These are phyloP conservation scores for Isoetes engelmannii DNA, from an alignment of 83 land plant genomes.

Conservation along the genomic window DNA sequence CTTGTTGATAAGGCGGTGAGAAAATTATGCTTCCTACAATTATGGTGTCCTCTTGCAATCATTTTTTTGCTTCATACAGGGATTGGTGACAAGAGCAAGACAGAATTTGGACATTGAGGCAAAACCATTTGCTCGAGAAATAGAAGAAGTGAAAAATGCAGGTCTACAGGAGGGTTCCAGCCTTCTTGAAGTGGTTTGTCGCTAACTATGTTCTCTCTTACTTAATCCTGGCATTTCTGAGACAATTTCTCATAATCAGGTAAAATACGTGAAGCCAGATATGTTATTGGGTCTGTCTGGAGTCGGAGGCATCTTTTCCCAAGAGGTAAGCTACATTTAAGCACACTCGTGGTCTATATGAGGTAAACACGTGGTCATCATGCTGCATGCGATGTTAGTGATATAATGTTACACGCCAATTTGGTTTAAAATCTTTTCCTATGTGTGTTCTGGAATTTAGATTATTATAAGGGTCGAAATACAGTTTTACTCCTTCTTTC, in stretches of 20 bases:
- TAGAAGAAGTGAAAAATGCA: constrained; percentile 39
- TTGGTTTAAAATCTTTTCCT: constrained; percentile 1
- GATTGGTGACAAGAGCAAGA: constrained; percentile 75
- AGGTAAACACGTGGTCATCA: too few species aligned
- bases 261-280: constrained; percentile 86
- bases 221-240: background rate
- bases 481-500: constrained; percentile 10
- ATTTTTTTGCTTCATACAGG: constrained; percentile 30
- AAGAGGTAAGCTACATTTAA: constrained; percentile 47
- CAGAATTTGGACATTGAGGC: constrained; percentile 66
- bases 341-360: too few species aligned
- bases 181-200: constrained; percentile 81
- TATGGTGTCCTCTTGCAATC: background rate
- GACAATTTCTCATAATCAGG: constrained; percentile 33
- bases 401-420: background rate
- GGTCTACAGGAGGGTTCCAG: constrained; percentile 77
- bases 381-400: background rate
- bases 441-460: background rate
- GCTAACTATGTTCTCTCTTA: constrained; percentile 1
- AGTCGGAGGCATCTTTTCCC: constrained; percentile 85
- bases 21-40: background rate
- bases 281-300: constrained; percentile 96
- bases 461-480: background rate
- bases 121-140: constrained; percentile 72
- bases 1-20: constrained; percentile 83